Evolutionary conservation across 2,329 filamentous ascomycete genomes (phyloP).

Genomic region (Botrytis porri): DNA sequence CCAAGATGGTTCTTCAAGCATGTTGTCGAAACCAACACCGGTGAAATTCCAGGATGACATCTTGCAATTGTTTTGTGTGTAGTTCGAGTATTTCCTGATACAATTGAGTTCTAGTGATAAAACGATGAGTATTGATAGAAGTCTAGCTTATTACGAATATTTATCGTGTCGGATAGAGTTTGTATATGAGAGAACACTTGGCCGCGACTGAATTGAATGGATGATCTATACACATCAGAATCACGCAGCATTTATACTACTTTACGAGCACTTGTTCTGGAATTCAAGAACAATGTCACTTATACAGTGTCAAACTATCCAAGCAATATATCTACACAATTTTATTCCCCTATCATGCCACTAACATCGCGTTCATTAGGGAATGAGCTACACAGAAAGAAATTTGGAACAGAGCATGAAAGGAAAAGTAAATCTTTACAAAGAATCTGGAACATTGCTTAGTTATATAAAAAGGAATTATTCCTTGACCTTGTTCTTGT

Average conservation of each 20-base stretch:
- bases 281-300: background rate
- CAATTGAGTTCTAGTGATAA: background rate
- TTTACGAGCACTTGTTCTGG: background rate
- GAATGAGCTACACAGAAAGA: background rate
- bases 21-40: background rate
- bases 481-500: background rate
- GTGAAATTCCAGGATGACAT: background rate
- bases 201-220: background rate
- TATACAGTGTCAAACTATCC: background rate
- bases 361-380: background rate
- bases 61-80: background rate
- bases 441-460: background rate
- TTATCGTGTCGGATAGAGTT: background rate
- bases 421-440: background rate
- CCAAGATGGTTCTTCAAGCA: background rate
- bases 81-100: background rate
- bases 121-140: background rate
- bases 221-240: background rate
- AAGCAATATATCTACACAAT: background rate
- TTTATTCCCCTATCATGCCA: background rate
- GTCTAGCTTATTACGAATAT: background rate
- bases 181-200: background rate
- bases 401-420: background rate
- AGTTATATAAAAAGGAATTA: background rate
- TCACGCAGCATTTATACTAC: background rate